Percentiles rank a stretch among this genome's conserved stretches.
Conservation (phyloP, 2,329 filamentous ascomycete genomes). For the Colletotrichum phormii region DNA sequence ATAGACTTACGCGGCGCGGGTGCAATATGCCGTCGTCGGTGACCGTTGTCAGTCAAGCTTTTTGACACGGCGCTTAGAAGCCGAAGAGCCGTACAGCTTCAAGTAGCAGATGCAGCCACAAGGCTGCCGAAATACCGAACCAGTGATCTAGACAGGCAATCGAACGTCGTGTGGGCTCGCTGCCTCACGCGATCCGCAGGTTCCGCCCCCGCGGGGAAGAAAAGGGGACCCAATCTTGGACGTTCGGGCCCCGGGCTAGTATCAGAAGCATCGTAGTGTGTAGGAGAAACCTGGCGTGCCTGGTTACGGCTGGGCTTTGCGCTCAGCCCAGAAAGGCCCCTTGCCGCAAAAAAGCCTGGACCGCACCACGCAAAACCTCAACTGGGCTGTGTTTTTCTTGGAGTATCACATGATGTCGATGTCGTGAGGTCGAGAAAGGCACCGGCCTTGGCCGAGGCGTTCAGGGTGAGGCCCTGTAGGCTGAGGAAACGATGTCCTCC, state of each 20-base stretch:
- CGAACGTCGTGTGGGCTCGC: not conserved
- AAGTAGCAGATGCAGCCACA: constrained; percentile 1
- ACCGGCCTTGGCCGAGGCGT: constrained; percentile 13
- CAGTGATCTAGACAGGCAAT: not conserved
- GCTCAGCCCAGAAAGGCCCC: constrained; percentile 3
- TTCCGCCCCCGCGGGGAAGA: constrained; percentile 11
- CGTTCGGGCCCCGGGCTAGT: constrained; percentile 25
- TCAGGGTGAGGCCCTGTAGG: constrained; percentile 8
- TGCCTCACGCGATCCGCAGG: constrained; percentile 1
- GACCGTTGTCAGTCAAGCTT: not conserved
- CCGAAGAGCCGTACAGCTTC: not conserved
- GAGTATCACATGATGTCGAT: constrained; percentile 16
- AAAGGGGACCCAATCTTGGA: constrained; percentile 2
- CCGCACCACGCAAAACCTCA: constrained; percentile 12
- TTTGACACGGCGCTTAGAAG: not conserved
- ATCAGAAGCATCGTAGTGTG: constrained; percentile 25
- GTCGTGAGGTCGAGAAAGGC: not conserved
- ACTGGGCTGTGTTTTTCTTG: constrained; percentile 23
- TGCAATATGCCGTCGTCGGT: constrained; percentile 19
- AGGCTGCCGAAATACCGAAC: constrained; percentile 15
- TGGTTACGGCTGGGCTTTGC: not conserved
- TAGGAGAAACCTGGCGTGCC: constrained; percentile 5
- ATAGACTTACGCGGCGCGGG: not conserved
- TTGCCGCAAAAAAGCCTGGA: not conserved
- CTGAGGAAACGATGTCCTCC: not conserved